These are phyloP conservation scores for Pueraria montana DNA, from an alignment of 306 rosid genomes.

Conservation along the genomic window DNA sequence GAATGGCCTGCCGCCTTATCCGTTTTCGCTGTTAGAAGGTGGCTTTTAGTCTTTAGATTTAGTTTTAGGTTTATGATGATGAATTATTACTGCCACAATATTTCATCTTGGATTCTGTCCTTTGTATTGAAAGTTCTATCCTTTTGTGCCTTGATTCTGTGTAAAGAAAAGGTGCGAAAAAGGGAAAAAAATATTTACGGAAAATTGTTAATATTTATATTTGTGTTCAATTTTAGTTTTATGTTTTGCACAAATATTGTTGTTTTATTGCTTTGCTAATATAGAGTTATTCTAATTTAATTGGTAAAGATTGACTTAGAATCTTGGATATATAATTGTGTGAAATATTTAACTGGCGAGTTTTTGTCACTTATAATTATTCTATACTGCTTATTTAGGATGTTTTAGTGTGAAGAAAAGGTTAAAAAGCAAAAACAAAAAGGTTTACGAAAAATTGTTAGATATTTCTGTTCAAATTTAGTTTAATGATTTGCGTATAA, in stretches of 20 bases:
- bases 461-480: no score
- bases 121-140: slow-evolving; percentile 37
- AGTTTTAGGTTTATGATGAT: background rate
- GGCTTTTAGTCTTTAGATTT: slow-evolving; percentile 71
- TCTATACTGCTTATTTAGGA: no score
- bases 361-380: no score
- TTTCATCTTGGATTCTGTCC: slow-evolving; percentile 55
- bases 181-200: slow-evolving; percentile 1
- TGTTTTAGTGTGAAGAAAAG: no score
- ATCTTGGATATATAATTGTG: no score
- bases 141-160: background rate
- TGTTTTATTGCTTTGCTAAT: no score
- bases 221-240: background rate
- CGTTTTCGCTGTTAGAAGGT: slow-evolving; percentile 86
- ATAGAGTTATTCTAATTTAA: no score
- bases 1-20: slow-evolving; percentile 80
- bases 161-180: background rate
- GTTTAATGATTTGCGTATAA: no score
- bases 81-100: slow-evolving; percentile 41
- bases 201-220: slow-evolving; percentile 7
- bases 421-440: no score
- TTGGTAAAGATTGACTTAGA: no score
- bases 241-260: background rate
- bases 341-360: no score
- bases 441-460: no score